Base-by-base conservation (phyloP, 352 stramenopile genomes). In the Phytopythium litorale region DNA sequence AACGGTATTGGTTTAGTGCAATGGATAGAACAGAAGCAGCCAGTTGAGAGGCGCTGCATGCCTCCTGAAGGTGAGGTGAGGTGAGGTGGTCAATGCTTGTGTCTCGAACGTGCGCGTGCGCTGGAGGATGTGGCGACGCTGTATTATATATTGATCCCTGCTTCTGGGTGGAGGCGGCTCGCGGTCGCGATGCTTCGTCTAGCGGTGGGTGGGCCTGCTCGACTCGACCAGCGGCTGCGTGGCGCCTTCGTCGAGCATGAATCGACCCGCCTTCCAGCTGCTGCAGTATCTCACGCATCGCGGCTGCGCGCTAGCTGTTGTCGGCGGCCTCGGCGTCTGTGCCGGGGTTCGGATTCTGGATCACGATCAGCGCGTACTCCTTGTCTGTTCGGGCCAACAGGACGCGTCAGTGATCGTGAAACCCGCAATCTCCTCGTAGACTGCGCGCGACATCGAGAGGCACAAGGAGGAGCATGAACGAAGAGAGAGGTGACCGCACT, bases 301-400 rank as follows among this genome's bases (percentile, higher is more conserved):
- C 4, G 6, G 16, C 15, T 15, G 48, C 48, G 5, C 11, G 4
- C 45, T 66, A 71, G 49, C 57, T 77, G 30, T 50, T 70, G 30
- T 78, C 71, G 38, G 61, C 48, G 1, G 65, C 51, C 19, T 82
- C 76, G 13, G 70, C 35, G 59, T 88, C 71, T 1, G 76, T 67
- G 43, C 78, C 73, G 32, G 81, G 76, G 65, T 94, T 91, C 37
- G 84, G 84, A 60, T 96, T 96, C 75, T 98, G 92, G 60, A 98
- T 88, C 49, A 98, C 92, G 43, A 98, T 96, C 46, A 98, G 78
- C 64, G 96, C 79, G 67, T 97, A 98, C 57, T 97, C 90, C 61
- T 98, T 97, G 59, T 98, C 91, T 68, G 70, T 16, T 55, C 2
- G 18, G 19, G 19, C 19, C 28, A 67, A 25, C 51, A 62, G 32